Evolutionary conservation across 225 moss, liverwort and hornwort genomes (phyloP), one percentile per base, ranked within the genome.

Genomic region (Physcomitrium patens): DNA sequence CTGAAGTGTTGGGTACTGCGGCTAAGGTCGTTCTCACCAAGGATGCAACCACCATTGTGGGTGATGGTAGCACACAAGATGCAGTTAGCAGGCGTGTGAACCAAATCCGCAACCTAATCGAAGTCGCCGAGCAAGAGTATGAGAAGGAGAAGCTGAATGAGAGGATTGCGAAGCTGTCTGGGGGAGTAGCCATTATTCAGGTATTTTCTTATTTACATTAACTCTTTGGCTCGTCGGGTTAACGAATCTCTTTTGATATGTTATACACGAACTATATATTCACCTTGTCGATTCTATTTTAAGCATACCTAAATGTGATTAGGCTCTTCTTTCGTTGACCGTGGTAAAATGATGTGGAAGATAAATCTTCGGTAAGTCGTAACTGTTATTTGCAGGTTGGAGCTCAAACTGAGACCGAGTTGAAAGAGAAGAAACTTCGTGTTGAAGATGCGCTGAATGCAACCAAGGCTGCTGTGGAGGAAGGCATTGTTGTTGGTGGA

Each of bases 391-490:
- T 73, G 11, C 76, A 91, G 89, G 91, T 91, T 2, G 91, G 91
- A 85, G 94, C 94, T 45, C 94, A 94, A 81, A 94, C 94, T 8
- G 94, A 94, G 82, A 91, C 94, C 15, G 94, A 94, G 75, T 72
- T 91, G 77, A 94, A 94, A 84, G 94, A 94, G 82, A 94, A 94
- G 84, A 94, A 94, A 75, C 67, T 91, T 51, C 88, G 91, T 53
- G 94, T 94, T 27, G 94, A 94, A 47, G 94, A 94, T 83, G 94
- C 94, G n/a, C 79, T 94, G 51, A 94, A 94, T 77, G 94, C 94
- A 37, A 94, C 91, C 13, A 94, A 94, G 82, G 91, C 94, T 51
- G 94, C 94, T 47, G 91, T 94, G 15, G 94, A 91, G 72, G 94
- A 94, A 70, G 94, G 94, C 67, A 94, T 94, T 52, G 94, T 94